Percentiles rank a stretch among this genome's conserved stretches.
Evolutionary conservation across 2,329 filamentous ascomycete species (phyloP).

Genomic region (Pseudogymnoascus sp.): DNA sequence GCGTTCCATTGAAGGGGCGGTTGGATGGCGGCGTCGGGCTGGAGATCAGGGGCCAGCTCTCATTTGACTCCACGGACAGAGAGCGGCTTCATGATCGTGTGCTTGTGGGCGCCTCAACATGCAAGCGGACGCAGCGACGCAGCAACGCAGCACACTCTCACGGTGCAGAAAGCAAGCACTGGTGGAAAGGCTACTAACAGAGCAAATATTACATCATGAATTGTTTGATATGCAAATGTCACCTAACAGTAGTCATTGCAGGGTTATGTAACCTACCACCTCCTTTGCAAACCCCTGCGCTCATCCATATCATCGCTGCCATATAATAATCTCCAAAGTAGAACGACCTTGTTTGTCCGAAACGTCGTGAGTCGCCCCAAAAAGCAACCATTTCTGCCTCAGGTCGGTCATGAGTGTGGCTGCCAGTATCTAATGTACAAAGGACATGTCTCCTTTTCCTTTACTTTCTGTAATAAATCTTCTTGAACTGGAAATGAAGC

Average conservation of each 20-base stretch:
- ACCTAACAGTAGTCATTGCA: neutral
- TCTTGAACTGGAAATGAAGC: constrained; percentile 97
- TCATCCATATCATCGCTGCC: neutral
- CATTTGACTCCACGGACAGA: neutral
- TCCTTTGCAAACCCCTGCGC: neutral
- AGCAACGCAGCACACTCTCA: neutral
- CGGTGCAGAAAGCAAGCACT: neutral
- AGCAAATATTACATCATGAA: constrained; percentile 4
- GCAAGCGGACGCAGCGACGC: neutral
- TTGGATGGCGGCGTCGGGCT: constrained; percentile 11
- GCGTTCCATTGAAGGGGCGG: constrained; percentile 14
- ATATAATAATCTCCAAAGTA: neutral
- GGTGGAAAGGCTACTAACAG: constrained; percentile 1
- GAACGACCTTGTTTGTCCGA: neutral
- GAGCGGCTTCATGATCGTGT: neutral
- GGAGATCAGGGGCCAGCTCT: neutral
- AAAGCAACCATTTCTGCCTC: neutral
- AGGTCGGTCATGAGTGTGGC: neutral
- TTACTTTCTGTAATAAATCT: constrained; percentile 57
- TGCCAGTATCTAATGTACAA: constrained; percentile 4
- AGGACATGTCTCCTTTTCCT: constrained; percentile 16
- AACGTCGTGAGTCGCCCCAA: neutral
- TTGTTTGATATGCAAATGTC: constrained; percentile 1
- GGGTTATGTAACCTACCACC: neutral
- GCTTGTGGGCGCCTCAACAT: neutral